Evolutionary conservation across 352 stramenopile genomes (phyloP), one percentile per base, ranked within the genome.

Genomic region (Blastocystis sp.): DNA sequence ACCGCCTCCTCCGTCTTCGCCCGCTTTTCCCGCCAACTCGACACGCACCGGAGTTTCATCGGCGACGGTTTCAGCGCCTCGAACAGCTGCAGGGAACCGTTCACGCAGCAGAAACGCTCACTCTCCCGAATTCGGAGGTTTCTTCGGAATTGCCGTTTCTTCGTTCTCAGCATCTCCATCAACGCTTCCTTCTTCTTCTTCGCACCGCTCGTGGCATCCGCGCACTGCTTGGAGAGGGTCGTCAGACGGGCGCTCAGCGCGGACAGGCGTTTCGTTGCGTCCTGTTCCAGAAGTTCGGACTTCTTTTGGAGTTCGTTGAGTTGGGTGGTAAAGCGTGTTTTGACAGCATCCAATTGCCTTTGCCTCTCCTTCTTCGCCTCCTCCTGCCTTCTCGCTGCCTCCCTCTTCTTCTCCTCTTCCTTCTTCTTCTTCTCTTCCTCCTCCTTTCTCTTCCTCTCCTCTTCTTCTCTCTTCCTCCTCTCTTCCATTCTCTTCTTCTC

Each of bases 371-470:
- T 45, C n/a, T 70, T 69, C 59, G 24, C 21, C 61, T 62, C 11
- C 28, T 61, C 57, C 61, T 68, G 54, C 17, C 24, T 42, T 21
- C 19, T 14, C 17, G 64, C 64, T 38, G 34, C 64, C 48, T 43
- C 7, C 64, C 48, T 28, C 43, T 38, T 43, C 24, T 38, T 0
- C 24, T 17, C 42, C 40, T 69, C 60, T 74, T 52, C 64, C 40
- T 17, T 10, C n/a, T 63, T 66, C 45, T 57, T 11, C 54, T 57
- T 40, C 48, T 42, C 66, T 76, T 76, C 66, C 19, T 76, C 52
- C 64, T 43, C 64, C 43, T 34, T 38, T 76, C 66, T 42, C 66
- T 24, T 57, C 48, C 11, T 57, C 48, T 57, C 48, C 11, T 57
- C 48, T 14, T 57, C 48, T 34, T 34, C 59, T 63, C 59, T 63